Evolutionary conservation across 2,329 filamentous ascomycete genomes (phyloP), one percentile per base, ranked within the genome.

Genomic region (Penicillium rolfsii): DNA sequence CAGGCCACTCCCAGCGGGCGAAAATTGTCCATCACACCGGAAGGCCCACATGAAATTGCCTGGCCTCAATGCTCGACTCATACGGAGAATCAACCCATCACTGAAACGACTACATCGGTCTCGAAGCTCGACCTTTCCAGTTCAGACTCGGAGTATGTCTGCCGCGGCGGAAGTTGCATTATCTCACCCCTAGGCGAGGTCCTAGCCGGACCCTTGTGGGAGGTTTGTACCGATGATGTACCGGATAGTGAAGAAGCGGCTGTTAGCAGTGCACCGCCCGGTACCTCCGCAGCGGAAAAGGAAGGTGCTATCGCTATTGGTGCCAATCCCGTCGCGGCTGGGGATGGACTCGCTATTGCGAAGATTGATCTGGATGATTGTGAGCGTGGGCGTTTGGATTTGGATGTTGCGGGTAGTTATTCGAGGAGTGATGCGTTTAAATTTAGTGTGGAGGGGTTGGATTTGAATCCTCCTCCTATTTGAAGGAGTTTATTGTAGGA

Each of bases 341-440:
- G 61, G 4, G 67, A 68, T 5, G 84, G 86, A 0, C 74, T 97
- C 35, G 78, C 92, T 53, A 85, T 85, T 36, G 82, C 85, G 0
- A 90, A 94, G 64, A 88, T 93, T 5, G 92, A 97, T 71, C 89
- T 97, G 71, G 90, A 96, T 52, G 92, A 96, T 65, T 96, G 93
- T 69, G 85, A 93, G 67, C 83, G 91, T 8, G 93, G 93, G 0
- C 81, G 92, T 49, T 74, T 97, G 65, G 92, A 96, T 74, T 75
- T 97, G 41, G 93, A 97, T 79, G 87, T 91, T 41, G 91, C 87
- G 2, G 93, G 93, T 0, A 92, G 89, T 72, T 97, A 96, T 76
- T 93, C 91, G 2, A 84, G 92, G 73, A 90, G 84, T 65, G 87
- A 88, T 73, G 80, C 84, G 16, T 88, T 88, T 69, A 81, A 81